Conservation (phyloP, 2,329 filamentous ascomycete species). For the Hypoxylon sp. region DNA sequence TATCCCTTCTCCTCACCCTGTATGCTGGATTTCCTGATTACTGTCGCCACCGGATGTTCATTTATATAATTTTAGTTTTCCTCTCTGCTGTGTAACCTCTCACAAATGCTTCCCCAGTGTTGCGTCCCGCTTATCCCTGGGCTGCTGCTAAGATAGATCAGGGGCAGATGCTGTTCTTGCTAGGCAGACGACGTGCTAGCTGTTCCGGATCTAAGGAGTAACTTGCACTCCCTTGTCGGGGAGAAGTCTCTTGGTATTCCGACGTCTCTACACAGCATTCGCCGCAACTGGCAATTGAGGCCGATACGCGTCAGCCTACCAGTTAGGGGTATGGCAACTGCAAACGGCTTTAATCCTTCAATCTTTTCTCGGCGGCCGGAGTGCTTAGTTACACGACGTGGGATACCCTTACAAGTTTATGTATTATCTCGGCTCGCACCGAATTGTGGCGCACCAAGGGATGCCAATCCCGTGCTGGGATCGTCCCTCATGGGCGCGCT, state of each 20-base stretch:
- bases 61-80: constrained; percentile 34
- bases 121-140: constrained; percentile 31
- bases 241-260: constrained; percentile 3
- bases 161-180: constrained; percentile 9
- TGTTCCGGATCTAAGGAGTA: constrained; percentile 14
- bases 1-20: constrained; percentile 31
- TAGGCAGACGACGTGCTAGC: constrained; percentile 18
- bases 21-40: constrained; percentile 24
- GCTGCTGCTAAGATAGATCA: constrained; percentile 12
- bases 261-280: constrained; percentile 8
- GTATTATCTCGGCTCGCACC: constrained; percentile 40
- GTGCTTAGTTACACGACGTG: constrained; percentile 35
- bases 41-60: constrained; percentile 41
- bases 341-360: constrained; percentile 19
- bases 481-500: constrained; percentile 6
- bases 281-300: constrained; percentile 2
- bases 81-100: constrained; percentile 43
- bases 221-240: constrained; percentile 13
- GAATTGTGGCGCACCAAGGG: constrained; percentile 24
- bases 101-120: constrained; percentile 16
- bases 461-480: constrained; percentile 24
- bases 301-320: constrained; percentile 28
- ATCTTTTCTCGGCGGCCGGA: constrained; percentile 30
- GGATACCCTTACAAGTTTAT: constrained; percentile 25
- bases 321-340: constrained; percentile 23